phyloP scores from a whole-genome alignment of 2,329 filamentous ascomycete species.

The Gnomoniopsis sp. region DNA sequence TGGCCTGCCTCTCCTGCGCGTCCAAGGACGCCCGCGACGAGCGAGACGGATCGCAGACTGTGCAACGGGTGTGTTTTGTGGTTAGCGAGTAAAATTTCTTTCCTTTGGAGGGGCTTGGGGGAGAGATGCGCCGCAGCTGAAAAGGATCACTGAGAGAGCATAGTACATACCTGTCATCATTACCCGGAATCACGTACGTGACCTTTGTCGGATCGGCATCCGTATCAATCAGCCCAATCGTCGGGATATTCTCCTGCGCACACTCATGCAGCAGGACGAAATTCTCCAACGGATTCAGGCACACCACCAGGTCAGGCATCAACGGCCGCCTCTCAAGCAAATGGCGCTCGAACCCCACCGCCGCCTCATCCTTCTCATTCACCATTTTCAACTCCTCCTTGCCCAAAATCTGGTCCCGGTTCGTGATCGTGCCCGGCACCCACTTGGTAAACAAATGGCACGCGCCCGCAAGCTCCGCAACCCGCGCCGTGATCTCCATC shows the following conservation, averaged over 20 bases:
- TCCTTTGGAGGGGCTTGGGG: neutral
- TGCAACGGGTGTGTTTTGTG: no score
- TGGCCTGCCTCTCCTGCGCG: conserved; percentile 79
- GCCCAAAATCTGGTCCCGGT: conserved; percentile 83
- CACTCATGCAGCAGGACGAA: conserved; percentile 89
- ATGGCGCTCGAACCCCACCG: conserved; percentile 63
- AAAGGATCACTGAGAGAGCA: neutral
- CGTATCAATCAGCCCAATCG: conserved; percentile 92
- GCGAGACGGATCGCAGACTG: conserved; percentile 75
- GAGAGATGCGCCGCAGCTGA: neutral
- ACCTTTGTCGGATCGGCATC: conserved; percentile 90
- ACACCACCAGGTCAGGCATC: conserved; percentile 86
- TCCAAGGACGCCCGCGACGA: conserved; percentile 83
- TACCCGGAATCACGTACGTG: conserved; percentile 93
- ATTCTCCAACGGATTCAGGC: conserved; percentile 91
- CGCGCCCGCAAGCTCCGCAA: conserved; percentile 71
- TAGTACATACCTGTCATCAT: conserved; percentile 87
- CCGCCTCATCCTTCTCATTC: conserved; percentile 64
- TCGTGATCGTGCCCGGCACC: conserved; percentile 89
- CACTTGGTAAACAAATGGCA: conserved; percentile 92
- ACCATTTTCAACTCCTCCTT: conserved; percentile 69
- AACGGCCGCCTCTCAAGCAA: conserved; percentile 62
- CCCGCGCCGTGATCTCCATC: conserved; percentile 73
- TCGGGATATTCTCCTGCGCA: conserved; percentile 81
- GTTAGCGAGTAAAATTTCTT: conserved; percentile 22